These are phyloP conservation scores for Cryptomeria japonica DNA, from an alignment of 75 land plant species.

Conservation along the genomic window DNA sequence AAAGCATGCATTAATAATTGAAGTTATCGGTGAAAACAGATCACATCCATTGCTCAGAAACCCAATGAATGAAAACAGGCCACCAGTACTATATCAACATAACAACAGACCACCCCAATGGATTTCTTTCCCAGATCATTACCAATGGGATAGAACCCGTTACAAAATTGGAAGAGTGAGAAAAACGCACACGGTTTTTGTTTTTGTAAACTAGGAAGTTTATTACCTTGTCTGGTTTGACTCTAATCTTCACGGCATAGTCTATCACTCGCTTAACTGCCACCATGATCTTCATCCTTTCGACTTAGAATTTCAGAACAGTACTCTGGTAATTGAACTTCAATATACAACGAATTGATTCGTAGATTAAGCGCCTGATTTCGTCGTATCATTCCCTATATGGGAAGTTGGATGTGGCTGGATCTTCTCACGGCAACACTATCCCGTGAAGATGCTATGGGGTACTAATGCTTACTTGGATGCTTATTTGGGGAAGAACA, in stretches of 20 bases:
- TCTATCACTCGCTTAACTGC: constrained; percentile 89
- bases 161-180: not conserved
- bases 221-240: constrained; percentile 82
- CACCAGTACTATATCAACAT: not conserved
- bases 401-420: too few species aligned
- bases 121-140: not conserved
- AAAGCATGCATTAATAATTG: not conserved
- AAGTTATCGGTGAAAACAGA: not conserved
- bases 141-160: not conserved
- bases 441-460: too few species aligned
- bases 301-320: not conserved
- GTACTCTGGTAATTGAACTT: not conserved
- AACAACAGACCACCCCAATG: not conserved
- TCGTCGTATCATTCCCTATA: not conserved
- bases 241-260: constrained; percentile 93
- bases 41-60: not conserved
- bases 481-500: too few species aligned
- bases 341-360: not conserved
- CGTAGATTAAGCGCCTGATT: not conserved
- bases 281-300: constrained; percentile 84
- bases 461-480: too few species aligned
- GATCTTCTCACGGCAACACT: too few species aligned
- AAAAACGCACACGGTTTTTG: not conserved
- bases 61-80: not conserved
- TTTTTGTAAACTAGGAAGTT: not conserved